Percentiles rank a stretch among this genome's conserved stretches.
Evolutionary conservation across 2,329 filamentous ascomycete genomes (phyloP).

Genomic region (Hymenotorrendiella dingleyae): DNA sequence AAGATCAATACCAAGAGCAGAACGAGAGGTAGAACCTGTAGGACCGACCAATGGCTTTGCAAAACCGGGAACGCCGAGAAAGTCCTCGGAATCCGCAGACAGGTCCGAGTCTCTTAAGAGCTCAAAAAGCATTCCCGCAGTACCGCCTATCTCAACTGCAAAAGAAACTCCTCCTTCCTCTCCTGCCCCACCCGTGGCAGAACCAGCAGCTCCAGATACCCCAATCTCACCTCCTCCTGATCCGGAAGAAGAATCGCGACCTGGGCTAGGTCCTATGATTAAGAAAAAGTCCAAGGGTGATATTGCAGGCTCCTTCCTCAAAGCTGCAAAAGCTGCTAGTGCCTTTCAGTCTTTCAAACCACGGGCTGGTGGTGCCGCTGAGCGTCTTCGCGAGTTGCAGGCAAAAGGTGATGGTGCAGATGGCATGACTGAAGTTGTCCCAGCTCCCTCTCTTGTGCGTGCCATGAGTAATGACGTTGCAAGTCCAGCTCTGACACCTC

Average conservation of each 20-base stretch:
- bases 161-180: no score
- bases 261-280: constrained; percentile 86
- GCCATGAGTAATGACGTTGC: constrained; percentile 35
- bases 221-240: constrained; percentile 6
- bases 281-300: constrained; percentile 70
- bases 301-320: constrained; percentile 70
- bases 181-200: constrained; percentile 4
- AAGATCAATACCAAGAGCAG: constrained; percentile 17
- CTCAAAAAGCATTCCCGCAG: constrained; percentile 5
- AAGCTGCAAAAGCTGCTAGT: constrained; percentile 66
- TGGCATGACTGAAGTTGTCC: constrained; percentile 84
- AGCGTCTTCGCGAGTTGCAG: constrained; percentile 57
- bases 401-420: constrained; percentile 66
- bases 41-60: constrained; percentile 6
- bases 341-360: constrained; percentile 68
- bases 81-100: constrained; percentile 7
- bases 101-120: constrained; percentile 8
- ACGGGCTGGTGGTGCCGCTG: constrained; percentile 77
- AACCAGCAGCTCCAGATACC: neutral
- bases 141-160: constrained; percentile 2
- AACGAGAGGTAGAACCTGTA: constrained; percentile 13
- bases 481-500: constrained; percentile 23
- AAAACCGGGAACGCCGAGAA: constrained; percentile 8
- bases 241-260: constrained; percentile 42
- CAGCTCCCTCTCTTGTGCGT: constrained; percentile 57